Conservation (phyloP, 306 rosid genomes). For the Cicer cuneatum region DNA sequence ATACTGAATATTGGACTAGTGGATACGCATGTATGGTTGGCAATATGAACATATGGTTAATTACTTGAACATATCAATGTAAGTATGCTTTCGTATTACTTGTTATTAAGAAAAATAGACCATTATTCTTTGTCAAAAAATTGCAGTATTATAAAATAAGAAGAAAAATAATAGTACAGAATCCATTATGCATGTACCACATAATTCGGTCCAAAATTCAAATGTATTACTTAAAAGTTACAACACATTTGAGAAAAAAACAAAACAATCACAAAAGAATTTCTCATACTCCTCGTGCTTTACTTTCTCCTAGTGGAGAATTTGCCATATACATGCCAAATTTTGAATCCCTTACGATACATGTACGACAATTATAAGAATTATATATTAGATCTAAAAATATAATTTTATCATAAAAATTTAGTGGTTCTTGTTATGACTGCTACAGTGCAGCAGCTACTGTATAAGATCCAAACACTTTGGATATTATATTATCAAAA, state of each 20-base stretch:
- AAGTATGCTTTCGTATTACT: constrained; percentile 39
- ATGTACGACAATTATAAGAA: too few species aligned
- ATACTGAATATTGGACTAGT: constrained; percentile 20
- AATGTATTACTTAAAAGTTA: constrained; percentile 43
- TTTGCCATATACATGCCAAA: not conserved
- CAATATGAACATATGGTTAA: not conserved
- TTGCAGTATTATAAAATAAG: too few species aligned
- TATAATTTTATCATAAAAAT: too few species aligned
- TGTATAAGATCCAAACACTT: too few species aligned
- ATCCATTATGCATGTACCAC: not conserved
- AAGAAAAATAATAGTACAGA: not conserved
- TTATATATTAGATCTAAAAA: too few species aligned
- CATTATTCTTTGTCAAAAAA: too few species aligned
- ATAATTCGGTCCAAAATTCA: not conserved
- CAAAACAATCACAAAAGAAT: constrained; percentile 22
- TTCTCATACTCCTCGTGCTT: not conserved
- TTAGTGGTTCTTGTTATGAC: too few species aligned
- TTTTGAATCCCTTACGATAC: too few species aligned
- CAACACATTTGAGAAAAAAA: constrained; percentile 6
- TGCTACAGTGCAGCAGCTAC: too few species aligned
- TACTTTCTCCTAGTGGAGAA: not conserved
- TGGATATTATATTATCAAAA: too few species aligned
- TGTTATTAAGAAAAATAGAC: not conserved
- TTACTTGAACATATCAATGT: not conserved
- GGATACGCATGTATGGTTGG: constrained; percentile 15